Base-by-base conservation (phyloP, 805 yeast species). In the Diddensiella caesifluorescens region DNA sequence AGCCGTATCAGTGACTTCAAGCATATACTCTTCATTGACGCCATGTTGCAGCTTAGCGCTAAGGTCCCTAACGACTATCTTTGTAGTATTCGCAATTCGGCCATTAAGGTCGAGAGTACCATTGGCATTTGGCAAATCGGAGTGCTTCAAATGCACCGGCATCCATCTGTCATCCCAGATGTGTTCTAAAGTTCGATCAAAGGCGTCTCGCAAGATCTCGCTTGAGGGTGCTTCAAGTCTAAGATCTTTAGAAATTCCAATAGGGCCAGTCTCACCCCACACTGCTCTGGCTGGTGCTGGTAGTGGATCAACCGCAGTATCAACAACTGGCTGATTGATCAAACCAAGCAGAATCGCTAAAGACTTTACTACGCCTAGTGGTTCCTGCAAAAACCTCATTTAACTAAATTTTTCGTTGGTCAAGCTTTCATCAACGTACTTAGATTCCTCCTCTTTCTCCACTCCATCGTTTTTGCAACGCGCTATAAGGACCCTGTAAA, bases 11-110 rank as follows among this genome's bases (percentile, higher is more conserved):
- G 48, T 39, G 5, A 63, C 50, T 3, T 41, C 38, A 36, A 68
- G 42, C 12, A 54, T 44, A 48, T 65, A 68, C 4, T 65, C 51
- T 49, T 68, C 72, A 47, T 67, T 61, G 15, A 65, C 68, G 4
- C 65, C 69, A 32, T 54, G 49, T 45, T 64, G 67, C 44, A 68
- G 51, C 31, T 52, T 61, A 16, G 62, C 59, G 15, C 46, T 39
- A 29, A 25, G 33, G 44, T 61, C 62, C 4, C 42, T 46, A 21
- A 62, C 48, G 15, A 31, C 31, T 22, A 60, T 23, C 30, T 38
- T 35, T 10, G 42, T 42, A n/a, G 25, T 27, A 33, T 15, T 27
- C 35, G 15, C 9, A 7, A 13, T 13, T 19, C 6, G 15, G 16
- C 32, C 9, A 9, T 7, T 19, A 13, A 23, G 27, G 10, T 23